Percentiles rank a stretch among this genome's conserved stretches.
These are phyloP conservation scores for Paspalum notatum DNA, from an alignment of 176 grass and related monocot species.

Conservation along the genomic window DNA sequence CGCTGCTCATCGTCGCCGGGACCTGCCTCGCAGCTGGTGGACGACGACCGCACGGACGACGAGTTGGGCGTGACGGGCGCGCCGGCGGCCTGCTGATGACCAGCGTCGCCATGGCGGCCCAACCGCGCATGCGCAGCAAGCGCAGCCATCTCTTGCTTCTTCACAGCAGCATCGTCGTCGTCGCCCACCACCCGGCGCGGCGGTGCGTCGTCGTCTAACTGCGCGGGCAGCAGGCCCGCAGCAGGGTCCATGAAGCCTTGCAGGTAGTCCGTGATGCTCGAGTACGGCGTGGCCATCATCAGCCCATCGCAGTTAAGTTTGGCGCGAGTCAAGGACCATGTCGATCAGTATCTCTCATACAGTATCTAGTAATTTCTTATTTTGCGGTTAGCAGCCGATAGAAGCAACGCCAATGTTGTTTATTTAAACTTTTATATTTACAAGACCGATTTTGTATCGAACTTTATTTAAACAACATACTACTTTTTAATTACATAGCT, in stretches of 20 bases:
- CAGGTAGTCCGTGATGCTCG: constrained; percentile 46
- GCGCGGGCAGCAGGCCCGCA: not conserved
- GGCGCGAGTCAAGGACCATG: no score
- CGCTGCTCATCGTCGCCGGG: not conserved
- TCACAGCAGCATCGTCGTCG: not conserved
- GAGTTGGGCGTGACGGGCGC: constrained; percentile 41
- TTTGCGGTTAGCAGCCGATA: no score
- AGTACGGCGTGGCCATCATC: not conserved
- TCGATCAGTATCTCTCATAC: no score
- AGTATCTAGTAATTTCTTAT: no score
- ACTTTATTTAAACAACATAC: no score
- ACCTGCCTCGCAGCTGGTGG: constrained; percentile 36
- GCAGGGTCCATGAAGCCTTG: constrained; percentile 32
- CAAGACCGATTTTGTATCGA: no score
- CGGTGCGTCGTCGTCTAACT: not conserved
- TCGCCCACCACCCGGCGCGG: not conserved
- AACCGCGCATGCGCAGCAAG: not conserved
- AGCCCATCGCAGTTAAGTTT: no score
- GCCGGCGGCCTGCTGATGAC: not conserved
- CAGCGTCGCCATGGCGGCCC: not conserved
- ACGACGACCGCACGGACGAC: constrained; percentile 49
- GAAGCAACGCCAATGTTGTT: no score
- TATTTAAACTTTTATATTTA: no score
- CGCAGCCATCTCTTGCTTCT: not conserved
- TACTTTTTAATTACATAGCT: no score